Percentiles rank a stretch among this genome's conserved stretches.
Evolutionary conservation across 2,329 filamentous ascomycete genomes (phyloP).

Genomic region (Aurifilum marmelostoma): DNA sequence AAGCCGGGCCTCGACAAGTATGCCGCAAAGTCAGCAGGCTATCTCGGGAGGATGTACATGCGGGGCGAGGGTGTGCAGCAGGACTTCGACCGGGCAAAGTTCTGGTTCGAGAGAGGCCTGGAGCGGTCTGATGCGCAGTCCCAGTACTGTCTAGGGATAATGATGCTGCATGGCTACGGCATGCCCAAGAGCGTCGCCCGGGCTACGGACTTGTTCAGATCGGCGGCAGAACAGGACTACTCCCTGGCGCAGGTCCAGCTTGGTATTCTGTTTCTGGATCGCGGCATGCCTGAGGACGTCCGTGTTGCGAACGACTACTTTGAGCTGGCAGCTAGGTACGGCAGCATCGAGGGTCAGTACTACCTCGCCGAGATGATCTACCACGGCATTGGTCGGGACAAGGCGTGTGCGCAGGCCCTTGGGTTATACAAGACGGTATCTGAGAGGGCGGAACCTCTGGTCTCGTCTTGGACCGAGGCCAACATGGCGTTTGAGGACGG

Average conservation of each 20-base stretch:
- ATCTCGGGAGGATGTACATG: constrained; percentile 86
- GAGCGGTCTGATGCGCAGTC: constrained; percentile 78
- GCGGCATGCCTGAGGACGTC: constrained; percentile 72
- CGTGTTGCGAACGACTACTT: constrained; percentile 81
- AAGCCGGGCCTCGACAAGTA: constrained; percentile 74
- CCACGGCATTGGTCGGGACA: constrained; percentile 78
- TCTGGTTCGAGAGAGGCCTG: constrained; percentile 83
- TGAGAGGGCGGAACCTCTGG: constrained; percentile 71
- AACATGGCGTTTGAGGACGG: constrained; percentile 81
- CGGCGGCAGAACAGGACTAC: constrained; percentile 80
- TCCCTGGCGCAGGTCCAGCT: constrained; percentile 81
- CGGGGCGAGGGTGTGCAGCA: constrained; percentile 83
- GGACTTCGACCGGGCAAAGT: constrained; percentile 73
- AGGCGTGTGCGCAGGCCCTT: constrained; percentile 75
- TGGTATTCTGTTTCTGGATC: constrained; percentile 83
- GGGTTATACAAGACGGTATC: constrained; percentile 82
- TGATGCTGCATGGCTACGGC: constrained; percentile 80
- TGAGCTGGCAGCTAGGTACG: constrained; percentile 80
- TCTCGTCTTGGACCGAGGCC: constrained; percentile 80
- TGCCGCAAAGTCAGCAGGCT: constrained; percentile 82
- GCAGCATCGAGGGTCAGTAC: constrained; percentile 87
- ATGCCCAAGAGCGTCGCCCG: constrained; percentile 66
- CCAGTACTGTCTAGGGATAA: constrained; percentile 81
- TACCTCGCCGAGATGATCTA: constrained; percentile 88
- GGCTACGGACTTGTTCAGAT: constrained; percentile 76